phyloP scores from a whole-genome alignment of 2,329 filamentous ascomycete genomes.

The Botrytis aclada region DNA sequence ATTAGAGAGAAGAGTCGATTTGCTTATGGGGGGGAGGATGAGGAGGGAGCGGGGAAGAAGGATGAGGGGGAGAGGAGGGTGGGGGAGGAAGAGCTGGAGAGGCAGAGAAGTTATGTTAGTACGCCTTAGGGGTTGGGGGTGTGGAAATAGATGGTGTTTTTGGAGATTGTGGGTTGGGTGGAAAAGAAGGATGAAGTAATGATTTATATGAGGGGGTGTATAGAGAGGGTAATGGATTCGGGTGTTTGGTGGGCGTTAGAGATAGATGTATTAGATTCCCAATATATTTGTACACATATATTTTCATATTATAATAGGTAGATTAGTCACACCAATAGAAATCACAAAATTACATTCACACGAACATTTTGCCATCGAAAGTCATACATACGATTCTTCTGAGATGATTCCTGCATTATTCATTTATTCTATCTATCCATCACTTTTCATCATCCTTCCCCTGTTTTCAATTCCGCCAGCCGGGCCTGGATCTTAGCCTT shows the following conservation, averaged over 20 bases:
- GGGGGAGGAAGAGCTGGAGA: slow-evolving; percentile 28
- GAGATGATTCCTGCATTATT: neutral
- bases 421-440: neutral
- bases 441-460: too few species aligned
- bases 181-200: neutral
- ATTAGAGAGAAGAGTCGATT: slow-evolving; percentile 70
- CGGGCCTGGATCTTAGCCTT: too few species aligned
- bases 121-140: slow-evolving; percentile 22
- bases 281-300: neutral
- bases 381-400: rapidly evolving
- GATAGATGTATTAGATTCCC: neutral
- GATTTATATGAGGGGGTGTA: neutral
- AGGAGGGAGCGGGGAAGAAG: slow-evolving; percentile 34
- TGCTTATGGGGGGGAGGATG: slow-evolving; percentile 64
- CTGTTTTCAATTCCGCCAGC: too few species aligned
- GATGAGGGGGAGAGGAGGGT: slow-evolving; percentile 8
- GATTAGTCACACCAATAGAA: neutral
- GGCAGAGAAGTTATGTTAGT: slow-evolving; percentile 32
- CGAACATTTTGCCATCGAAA: neutral
- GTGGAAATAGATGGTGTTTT: neutral
- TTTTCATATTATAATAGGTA: neutral
- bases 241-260: neutral
- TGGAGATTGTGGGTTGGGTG: too few species aligned
- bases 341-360: neutral
- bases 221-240: neutral